These are phyloP conservation scores for Talaromyces marneffei DNA, from an alignment of 2,329 filamentous ascomycete species.

Conservation along the genomic window DNA sequence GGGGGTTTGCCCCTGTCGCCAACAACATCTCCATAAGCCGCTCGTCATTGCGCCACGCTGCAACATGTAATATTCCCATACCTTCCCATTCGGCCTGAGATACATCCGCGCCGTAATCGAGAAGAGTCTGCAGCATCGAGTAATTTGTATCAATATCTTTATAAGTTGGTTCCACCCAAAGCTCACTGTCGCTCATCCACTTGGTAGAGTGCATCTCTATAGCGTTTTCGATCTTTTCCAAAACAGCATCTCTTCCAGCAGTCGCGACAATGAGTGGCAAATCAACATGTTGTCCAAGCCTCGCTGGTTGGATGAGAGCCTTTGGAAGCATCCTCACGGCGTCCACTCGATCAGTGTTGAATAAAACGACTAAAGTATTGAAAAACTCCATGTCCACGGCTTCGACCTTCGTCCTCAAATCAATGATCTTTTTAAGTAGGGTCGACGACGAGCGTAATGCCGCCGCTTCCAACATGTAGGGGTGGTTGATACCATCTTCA, in stretches of 20 bases:
- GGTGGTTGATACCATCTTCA: not conserved
- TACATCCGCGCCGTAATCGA: not conserved
- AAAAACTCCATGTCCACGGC: not conserved
- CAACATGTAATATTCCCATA: not conserved
- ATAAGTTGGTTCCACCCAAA: not conserved
- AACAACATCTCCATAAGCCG: not conserved
- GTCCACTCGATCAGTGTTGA: not conserved
- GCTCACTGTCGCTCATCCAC: not conserved
- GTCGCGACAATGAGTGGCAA: not conserved
- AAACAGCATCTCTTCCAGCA: not conserved
- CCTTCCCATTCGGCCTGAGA: not conserved
- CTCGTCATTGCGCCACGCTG: not conserved
- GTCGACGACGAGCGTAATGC: fast-evolving
- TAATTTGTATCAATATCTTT: not conserved
- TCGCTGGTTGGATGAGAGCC: not conserved
- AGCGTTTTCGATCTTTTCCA: not conserved
- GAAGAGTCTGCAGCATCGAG: not conserved
- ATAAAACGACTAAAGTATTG: not conserved
- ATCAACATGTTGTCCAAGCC: not conserved
- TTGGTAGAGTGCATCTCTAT: not conserved
- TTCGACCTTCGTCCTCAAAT: not conserved
- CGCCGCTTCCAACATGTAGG: not conserved
- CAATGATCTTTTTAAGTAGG: not conserved
- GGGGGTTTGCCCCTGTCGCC: not conserved
- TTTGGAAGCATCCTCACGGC: not conserved